phyloP scores from a whole-genome alignment of 192 early-diverging fungal genomes.

The Pilobolus umbonatus region DNA sequence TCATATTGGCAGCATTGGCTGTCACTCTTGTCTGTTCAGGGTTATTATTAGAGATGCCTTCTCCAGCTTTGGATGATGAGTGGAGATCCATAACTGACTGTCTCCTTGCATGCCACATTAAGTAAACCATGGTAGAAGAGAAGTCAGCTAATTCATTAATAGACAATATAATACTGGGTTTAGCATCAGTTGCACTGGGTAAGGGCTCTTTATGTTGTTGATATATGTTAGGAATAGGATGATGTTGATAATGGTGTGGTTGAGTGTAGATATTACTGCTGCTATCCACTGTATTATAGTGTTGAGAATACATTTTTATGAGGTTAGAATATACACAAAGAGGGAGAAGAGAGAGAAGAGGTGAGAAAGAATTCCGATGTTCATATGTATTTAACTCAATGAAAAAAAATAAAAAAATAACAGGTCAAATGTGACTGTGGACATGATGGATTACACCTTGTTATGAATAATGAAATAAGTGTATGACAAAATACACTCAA shows the following conservation, averaged over 20 bases:
- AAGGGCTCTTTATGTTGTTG: conserved; percentile 3
- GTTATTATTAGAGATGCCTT: not conserved
- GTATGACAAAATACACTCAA: too few species aligned
- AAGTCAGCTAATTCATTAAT: conserved; percentile 45
- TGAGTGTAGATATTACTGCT: not conserved
- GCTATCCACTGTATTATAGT: not conserved
- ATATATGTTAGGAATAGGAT: not conserved
- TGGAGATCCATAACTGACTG: conserved; percentile 32
- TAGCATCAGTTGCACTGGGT: conserved; percentile 19
- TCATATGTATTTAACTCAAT: too few species aligned
- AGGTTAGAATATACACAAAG: too few species aligned
- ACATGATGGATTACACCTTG: too few species aligned
- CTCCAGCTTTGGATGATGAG: conserved; percentile 3
- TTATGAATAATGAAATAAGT: too few species aligned
- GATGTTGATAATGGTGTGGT: not conserved
- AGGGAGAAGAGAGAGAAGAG: too few species aligned
- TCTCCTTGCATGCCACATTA: conserved; percentile 45
- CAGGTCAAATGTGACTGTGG: too few species aligned
- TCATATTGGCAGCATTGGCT: conserved; percentile 17
- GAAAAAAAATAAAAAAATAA: too few species aligned
- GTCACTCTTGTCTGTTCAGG: conserved; percentile 15
- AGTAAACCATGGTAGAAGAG: conserved; percentile 53
- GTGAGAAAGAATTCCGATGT: too few species aligned
- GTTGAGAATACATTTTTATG: conserved; percentile 3
- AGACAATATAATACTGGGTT: conserved; percentile 1